Evolutionary conservation across 2,329 filamentous ascomycete genomes (phyloP).

Genomic region (Calonectria pseudoturangicola): DNA sequence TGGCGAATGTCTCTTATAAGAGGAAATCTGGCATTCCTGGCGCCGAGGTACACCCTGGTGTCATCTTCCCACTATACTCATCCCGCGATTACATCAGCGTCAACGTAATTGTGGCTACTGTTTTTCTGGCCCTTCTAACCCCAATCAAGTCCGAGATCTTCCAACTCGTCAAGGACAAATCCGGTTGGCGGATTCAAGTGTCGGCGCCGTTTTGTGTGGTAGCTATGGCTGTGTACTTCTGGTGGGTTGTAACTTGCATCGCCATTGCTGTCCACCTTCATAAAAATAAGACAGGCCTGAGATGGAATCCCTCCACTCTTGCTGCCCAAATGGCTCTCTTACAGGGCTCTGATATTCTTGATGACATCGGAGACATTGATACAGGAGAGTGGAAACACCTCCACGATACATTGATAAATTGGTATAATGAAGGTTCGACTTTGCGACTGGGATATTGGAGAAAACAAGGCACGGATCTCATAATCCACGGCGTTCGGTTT

Average conservation of each 20-base stretch:
- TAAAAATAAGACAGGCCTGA: neutral
- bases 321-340: neutral
- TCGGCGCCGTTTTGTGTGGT: neutral
- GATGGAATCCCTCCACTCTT: slow-evolving; percentile 1
- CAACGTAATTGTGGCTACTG: neutral
- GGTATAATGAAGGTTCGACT: neutral
- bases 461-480: neutral
- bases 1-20: neutral
- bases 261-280: neutral
- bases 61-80: neutral
- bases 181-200: neutral
- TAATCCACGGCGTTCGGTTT: neutral
- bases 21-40: neutral
- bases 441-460: neutral
- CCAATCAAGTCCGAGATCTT: neutral
- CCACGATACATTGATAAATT: too few relatives aligned
- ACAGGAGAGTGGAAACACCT: neutral
- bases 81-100: neutral
- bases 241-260: neutral
- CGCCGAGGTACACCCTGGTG: neutral
- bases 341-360: neutral
- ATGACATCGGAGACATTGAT: neutral
- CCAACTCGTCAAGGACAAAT: neutral
- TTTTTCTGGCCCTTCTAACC: neutral
- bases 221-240: neutral